A percentile compares a stretch with the other conserved stretches of the same genome.
Evolutionary conservation across 176 grass and related monocot genomes (phyloP).

Genomic region (Oryza officinalis): DNA sequence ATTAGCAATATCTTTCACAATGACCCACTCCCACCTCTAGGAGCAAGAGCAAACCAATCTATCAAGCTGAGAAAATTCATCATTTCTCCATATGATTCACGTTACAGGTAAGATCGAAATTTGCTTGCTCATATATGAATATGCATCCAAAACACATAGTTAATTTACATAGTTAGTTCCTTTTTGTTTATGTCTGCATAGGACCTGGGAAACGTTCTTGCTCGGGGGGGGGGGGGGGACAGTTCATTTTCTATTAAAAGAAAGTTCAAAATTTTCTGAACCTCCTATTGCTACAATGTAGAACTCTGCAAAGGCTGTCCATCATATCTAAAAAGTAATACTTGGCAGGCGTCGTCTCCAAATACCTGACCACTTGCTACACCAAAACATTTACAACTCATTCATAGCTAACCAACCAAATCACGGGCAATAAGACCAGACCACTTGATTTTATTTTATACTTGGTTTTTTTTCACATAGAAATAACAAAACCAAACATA

Average conservation of each 20-base stretch:
- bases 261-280: too few relatives aligned
- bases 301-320: too few relatives aligned
- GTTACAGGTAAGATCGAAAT: slow-evolving; percentile 67
- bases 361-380: too few relatives aligned
- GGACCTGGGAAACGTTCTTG: slow-evolving; percentile 74
- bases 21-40: slow-evolving; percentile 73
- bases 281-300: too few relatives aligned
- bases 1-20: slow-evolving; percentile 47
- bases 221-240: too few relatives aligned
- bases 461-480: slow-evolving; percentile 2
- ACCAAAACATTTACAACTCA: too few relatives aligned
- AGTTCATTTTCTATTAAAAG: slow-evolving; percentile 8
- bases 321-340: too few relatives aligned
- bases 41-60: slow-evolving; percentile 59
- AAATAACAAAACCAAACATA: slow-evolving; percentile 15
- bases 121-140: slow-evolving; percentile 22
- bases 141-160: neutral
- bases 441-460: too few relatives aligned
- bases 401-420: too few relatives aligned
- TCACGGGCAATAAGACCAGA: too few relatives aligned
- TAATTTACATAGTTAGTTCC: slow-evolving; percentile 17
- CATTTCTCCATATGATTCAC: slow-evolving; percentile 68
- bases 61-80: slow-evolving; percentile 69
- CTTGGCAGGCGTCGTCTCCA: too few relatives aligned
- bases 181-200: slow-evolving; percentile 36